Evolutionary conservation across 495 filamentous ascomycete species (phyloP).

Genomic region (Aspergillus homomorphus): DNA sequence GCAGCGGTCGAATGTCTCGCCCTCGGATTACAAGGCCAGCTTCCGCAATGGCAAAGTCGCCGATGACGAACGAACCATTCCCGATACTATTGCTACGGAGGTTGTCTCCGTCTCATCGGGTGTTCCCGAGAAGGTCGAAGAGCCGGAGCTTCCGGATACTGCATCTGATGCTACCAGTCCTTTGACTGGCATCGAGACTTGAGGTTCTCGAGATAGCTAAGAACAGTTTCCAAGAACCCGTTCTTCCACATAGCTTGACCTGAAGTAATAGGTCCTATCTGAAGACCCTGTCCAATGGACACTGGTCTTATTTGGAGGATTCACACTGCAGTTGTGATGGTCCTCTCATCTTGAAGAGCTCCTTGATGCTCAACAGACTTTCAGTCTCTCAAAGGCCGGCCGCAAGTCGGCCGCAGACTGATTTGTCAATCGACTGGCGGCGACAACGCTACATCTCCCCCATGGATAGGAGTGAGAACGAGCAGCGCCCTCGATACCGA

Average conservation of each 20-base stretch:
- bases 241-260: too few species aligned
- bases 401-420: not conserved
- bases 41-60: slow-evolving; percentile 18
- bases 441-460: not conserved
- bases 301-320: not conserved
- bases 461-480: not conserved
- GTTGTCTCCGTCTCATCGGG: slow-evolving; percentile 25
- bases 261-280: not conserved
- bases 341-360: not conserved
- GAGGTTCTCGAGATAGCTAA: not conserved
- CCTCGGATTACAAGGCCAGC: slow-evolving; percentile 31
- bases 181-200: not conserved
- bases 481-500: too few species aligned
- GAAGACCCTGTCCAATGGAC: not conserved
- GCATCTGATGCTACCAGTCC: slow-evolving; percentile 29
- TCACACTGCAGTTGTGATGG: slow-evolving; percentile 14
- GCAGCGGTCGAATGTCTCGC: slow-evolving; percentile 28
- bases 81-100: slow-evolving; percentile 34
- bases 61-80: slow-evolving; percentile 26
- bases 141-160: slow-evolving; percentile 27
- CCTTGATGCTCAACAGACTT: not conserved
- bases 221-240: too few species aligned
- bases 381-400: not conserved
- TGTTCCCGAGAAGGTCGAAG: slow-evolving; percentile 16
- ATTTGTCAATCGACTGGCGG: not conserved